Conservation (phyloP, 495 filamentous ascomycete genomes). For the Penicillium turbatum region DNA sequence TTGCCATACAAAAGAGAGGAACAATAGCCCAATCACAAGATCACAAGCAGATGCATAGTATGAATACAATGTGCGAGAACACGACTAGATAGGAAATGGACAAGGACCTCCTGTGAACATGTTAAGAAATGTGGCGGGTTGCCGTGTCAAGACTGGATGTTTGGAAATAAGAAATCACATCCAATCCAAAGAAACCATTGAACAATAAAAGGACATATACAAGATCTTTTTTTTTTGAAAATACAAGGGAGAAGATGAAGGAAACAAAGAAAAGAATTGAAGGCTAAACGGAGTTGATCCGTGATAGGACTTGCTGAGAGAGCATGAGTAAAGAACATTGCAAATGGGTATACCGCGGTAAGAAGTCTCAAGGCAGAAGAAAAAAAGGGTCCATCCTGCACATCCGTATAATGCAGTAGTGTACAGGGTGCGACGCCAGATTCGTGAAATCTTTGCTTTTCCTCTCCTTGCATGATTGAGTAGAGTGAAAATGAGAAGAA, state of each 20-base stretch:
- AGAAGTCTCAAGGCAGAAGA: constrained; percentile 6
- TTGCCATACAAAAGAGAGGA: background rate
- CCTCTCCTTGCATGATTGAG: constrained; percentile 12
- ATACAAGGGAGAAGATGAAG: background rate
- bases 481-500: constrained; percentile 8
- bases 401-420: background rate
- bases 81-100: background rate
- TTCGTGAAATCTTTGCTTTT: constrained; percentile 8
- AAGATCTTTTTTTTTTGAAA: background rate
- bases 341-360: constrained; percentile 25
- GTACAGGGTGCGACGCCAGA: background rate
- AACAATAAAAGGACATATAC: background rate
- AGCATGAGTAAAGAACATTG: constrained; percentile 4
- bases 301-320: background rate
- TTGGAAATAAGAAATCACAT: background rate
- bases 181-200: background rate
- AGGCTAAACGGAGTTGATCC: background rate
- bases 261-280: background rate
- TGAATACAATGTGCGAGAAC: background rate
- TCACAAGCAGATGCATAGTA: background rate
- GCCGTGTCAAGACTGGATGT: background rate
- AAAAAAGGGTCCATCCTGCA: background rate
- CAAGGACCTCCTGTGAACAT: background rate
- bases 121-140: background rate
- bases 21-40: background rate